Percentiles rank a stretch among this genome's conserved stretches.
Conservation (phyloP, 75 land plant species). For the Ceratopteris richardii region DNA sequence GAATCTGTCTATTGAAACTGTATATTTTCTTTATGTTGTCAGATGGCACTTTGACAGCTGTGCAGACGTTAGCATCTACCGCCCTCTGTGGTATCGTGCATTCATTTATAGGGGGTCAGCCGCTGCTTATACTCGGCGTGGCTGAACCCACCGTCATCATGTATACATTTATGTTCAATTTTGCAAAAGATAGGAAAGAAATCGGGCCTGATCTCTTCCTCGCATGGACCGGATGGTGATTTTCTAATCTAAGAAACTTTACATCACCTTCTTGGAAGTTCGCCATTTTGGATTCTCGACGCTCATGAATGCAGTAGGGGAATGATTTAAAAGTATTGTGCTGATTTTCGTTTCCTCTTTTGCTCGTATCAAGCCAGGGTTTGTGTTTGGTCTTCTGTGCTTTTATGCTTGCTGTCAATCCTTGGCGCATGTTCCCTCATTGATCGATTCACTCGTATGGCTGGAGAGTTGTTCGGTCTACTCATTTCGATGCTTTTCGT, state of each 20-base stretch:
- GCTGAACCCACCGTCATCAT: conserved; percentile 77
- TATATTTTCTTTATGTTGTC: neutral
- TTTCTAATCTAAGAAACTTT: neutral
- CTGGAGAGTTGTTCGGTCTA: conserved; percentile 86
- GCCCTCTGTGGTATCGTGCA: conserved; percentile 69
- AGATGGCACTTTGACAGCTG: conserved; percentile 68
- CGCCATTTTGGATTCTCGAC: no score
- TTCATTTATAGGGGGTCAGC: conserved; percentile 68
- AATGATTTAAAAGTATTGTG: no score
- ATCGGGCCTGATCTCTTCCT: conserved; percentile 38
- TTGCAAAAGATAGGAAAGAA: conserved; percentile 44
- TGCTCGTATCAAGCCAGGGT: conserved; percentile 36
- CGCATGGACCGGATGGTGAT: conserved; percentile 63
- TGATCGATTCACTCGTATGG: conserved; percentile 74
- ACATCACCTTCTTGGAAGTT: no score
- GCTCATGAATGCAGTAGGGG: no score
- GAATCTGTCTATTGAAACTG: neutral
- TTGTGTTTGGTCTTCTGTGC: conserved; percentile 76
- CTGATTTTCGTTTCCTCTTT: no score
- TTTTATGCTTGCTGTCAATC: conserved; percentile 56
- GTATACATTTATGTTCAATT: conserved; percentile 66
- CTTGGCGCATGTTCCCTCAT: conserved; percentile 81
- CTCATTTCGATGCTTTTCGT: conserved; percentile 83
- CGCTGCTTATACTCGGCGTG: conserved; percentile 62
- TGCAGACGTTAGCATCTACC: conserved; percentile 60